phyloP scores from a whole-genome alignment of 352 stramenopile genomes.

The Phytophthora aleatoria region DNA sequence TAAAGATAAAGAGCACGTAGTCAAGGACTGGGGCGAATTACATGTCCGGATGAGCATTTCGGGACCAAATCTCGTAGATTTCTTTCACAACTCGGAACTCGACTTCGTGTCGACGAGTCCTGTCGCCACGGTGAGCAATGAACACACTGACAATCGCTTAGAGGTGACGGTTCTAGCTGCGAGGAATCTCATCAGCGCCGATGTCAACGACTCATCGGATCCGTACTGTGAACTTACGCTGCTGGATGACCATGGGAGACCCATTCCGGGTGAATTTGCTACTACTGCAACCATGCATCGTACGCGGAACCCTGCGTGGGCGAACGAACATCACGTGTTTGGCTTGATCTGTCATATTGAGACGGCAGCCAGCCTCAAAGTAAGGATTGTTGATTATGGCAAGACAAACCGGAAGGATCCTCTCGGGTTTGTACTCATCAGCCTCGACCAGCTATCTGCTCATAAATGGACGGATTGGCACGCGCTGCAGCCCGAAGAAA shows the following conservation, averaged over 20 bases:
- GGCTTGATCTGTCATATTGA: slow-evolving; percentile 65
- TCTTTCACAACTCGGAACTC: slow-evolving; percentile 54
- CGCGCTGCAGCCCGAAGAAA: slow-evolving; percentile 44
- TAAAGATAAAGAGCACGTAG: slow-evolving; percentile 45
- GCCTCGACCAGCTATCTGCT: slow-evolving; percentile 54
- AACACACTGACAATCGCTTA: slow-evolving; percentile 75
- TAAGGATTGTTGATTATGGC: slow-evolving; percentile 63
- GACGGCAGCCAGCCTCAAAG: slow-evolving; percentile 52
- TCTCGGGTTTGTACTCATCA: slow-evolving; percentile 51
- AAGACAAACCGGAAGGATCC: slow-evolving; percentile 58
- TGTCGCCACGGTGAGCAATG: slow-evolving; percentile 47
- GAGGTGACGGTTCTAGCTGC: slow-evolving; percentile 65
- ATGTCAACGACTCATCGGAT: slow-evolving; percentile 69
- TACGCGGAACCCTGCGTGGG: slow-evolving; percentile 61
- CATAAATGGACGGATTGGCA: slow-evolving; percentile 62
- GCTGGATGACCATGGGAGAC: slow-evolving; percentile 53
- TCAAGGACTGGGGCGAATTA: slow-evolving; percentile 61
- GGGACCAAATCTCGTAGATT: slow-evolving; percentile 67
- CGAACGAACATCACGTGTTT: slow-evolving; percentile 69
- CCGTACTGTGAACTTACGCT: slow-evolving; percentile 68
- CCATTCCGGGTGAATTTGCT: slow-evolving; percentile 57
- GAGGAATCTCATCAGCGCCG: slow-evolving; percentile 53
- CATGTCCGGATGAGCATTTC: slow-evolving; percentile 67
- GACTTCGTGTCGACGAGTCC: slow-evolving; percentile 42
- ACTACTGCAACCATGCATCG: slow-evolving; percentile 59